Base-by-base conservation (phyloP, 2,329 filamentous ascomycete genomes). In the Fusarium sp. region DNA sequence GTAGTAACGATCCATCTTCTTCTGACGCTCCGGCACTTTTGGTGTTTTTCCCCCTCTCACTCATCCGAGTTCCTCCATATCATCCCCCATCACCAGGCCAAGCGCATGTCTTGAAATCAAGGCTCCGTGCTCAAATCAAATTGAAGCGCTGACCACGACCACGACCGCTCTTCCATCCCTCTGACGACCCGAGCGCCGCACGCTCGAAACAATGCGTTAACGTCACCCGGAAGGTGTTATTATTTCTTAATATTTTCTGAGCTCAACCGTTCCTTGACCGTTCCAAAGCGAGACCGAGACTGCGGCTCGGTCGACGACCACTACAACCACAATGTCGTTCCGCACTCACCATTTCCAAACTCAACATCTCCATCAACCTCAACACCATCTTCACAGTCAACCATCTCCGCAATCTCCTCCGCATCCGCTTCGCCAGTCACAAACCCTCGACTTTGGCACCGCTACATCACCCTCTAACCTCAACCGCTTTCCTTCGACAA, bases 401-500 rank as follows among this genome's bases (percentile, higher is more conserved):
- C 59, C 40, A 60, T 30, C 27, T 15, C 50, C 69, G 38, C 69
- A 70, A 38, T 71, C 69, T 30, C 62, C 73, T 40, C 62, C 70
- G 22, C 76, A 78, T 35, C 76, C 71, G 38, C 86, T 91, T 68
- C 87, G 89, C 75, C 89, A 91, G 81, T 86, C 88, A 73, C 86
- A 87, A 70, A 87, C 86, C 64, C 79, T 84, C 77, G 88, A 90
- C 79, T 80, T 84, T 78, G 62, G 74, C 67, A 81, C 86, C 76
- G 82, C 84, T 75, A 80, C 80, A 22, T 71, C 70, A 12, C 45
- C 71, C 71, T 78, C 81, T 81, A 78, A 79, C 66, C 77, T 91
- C 75, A 86, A 85, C 72, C 88, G 93, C 74, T 91, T 94, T 77
- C 87, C 90, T 35, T 95, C 93, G 6, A 94, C 89, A 68, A 90